These are phyloP conservation scores for Colletotrichum sp. DNA, from an alignment of 2,329 filamentous ascomycete species.

Conservation along the genomic window DNA sequence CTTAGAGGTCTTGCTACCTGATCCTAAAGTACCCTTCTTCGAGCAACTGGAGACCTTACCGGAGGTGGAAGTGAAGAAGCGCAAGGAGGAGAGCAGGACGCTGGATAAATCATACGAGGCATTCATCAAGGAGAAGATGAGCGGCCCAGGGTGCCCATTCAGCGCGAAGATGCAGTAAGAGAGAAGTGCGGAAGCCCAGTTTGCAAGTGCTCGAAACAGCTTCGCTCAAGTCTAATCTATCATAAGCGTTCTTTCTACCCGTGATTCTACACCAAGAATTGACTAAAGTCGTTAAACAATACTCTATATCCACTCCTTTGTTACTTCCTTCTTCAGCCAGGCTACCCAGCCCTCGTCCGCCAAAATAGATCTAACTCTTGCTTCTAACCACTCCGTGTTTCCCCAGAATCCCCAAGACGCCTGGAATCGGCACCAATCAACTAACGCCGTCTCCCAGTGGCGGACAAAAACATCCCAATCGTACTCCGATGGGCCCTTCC, in stretches of 20 bases:
- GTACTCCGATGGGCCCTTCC: slow-evolving; percentile 42
- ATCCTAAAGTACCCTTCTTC: not conserved
- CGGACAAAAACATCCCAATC: slow-evolving; percentile 57
- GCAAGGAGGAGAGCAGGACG: not conserved
- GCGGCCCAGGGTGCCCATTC: not conserved
- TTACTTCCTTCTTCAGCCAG: slow-evolving; percentile 41
- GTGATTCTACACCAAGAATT: not conserved
- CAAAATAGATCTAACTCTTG: slow-evolving; percentile 55
- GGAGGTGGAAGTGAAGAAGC: not conserved
- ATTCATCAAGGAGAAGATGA: not conserved
- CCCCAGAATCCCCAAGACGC: slow-evolving; percentile 68
- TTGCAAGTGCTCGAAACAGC: not conserved
- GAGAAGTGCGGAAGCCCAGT: not conserved
- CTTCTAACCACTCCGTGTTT: slow-evolving; percentile 62
- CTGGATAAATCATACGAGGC: not conserved
- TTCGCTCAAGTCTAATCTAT: not conserved
- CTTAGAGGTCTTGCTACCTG: not conserved
- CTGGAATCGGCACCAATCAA: slow-evolving; percentile 70
- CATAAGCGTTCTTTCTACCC: not conserved
- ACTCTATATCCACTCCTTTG: not conserved
- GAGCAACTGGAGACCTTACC: not conserved
- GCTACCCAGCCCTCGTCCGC: slow-evolving; percentile 46
- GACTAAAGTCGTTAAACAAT: not conserved
- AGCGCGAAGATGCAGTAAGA: not conserved
- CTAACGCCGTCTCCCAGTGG: slow-evolving; percentile 71